Percentiles rank a stretch among this genome's conserved stretches.
Conservation (phyloP, 306 rosid species). For the Coriaria nepalensis region DNA sequence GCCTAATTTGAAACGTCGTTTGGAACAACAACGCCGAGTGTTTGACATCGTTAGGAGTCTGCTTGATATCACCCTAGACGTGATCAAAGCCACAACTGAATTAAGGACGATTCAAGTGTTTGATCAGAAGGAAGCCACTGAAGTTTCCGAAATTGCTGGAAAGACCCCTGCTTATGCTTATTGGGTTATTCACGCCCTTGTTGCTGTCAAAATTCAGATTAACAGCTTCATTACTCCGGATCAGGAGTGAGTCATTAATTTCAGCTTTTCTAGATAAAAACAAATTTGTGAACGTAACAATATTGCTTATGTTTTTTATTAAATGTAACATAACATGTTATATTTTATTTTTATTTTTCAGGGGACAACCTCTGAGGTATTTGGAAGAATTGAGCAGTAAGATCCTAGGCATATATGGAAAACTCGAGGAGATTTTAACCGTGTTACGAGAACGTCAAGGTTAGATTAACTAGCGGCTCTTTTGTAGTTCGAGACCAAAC, state of each 20-base stretch:
- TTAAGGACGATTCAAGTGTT: neutral
- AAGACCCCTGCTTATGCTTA: slow-evolving; percentile 9
- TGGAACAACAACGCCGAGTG: slow-evolving; percentile 1
- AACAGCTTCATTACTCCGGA: neutral
- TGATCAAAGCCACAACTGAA: slow-evolving; percentile 1
- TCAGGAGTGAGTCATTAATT: neutral
- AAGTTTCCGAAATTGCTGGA: slow-evolving; percentile 1
- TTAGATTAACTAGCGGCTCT: neutral
- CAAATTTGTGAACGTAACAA: neutral
- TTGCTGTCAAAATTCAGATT: slow-evolving; percentile 3
- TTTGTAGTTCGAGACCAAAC: neutral
- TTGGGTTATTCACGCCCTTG: slow-evolving; percentile 8
- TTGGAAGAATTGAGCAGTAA: slow-evolving; percentile 6
- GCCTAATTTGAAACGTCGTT: neutral
- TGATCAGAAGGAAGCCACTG: neutral
- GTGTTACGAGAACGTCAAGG: slow-evolving; percentile 1
- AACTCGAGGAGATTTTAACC: neutral
- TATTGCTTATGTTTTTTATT: neutral
- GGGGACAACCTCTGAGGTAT: slow-evolving; percentile 6
- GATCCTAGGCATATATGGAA: slow-evolving; percentile 1
- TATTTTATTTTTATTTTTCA: neutral
- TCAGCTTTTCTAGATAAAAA: neutral
- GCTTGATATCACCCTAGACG: neutral
- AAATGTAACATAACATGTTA: neutral
- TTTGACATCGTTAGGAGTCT: slow-evolving; percentile 1